These are phyloP conservation scores for Cyphellophora attinorum DNA, from an alignment of 2,329 filamentous ascomycete species.

Conservation along the genomic window DNA sequence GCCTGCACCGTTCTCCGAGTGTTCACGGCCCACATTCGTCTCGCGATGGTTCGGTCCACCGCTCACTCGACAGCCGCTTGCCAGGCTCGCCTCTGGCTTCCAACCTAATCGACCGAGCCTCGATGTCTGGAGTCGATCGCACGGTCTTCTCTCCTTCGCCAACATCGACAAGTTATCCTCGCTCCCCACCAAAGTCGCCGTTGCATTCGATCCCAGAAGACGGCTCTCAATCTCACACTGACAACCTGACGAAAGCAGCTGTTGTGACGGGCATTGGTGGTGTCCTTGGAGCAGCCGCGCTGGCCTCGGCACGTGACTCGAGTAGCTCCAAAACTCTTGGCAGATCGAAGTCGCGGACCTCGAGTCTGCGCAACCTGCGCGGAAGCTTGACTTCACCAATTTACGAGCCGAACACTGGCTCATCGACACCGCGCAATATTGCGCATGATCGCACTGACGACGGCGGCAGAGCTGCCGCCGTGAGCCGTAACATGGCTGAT, in stretches of 20 bases:
- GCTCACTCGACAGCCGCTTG: slow-evolving; percentile 3
- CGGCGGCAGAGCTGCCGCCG: slow-evolving; percentile 51
- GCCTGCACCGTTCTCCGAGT: slow-evolving; percentile 20
- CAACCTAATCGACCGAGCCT: slow-evolving; percentile 13
- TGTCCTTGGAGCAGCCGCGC: slow-evolving; percentile 11
- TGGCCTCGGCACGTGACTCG: slow-evolving; percentile 20
- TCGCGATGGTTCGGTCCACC: no score
- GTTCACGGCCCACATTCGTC: slow-evolving; percentile 27
- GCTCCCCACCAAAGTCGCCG: slow-evolving; percentile 29
- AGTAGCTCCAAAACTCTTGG: slow-evolving; percentile 20
- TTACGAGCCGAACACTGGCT: slow-evolving; percentile 7
- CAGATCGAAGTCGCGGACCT: slow-evolving; percentile 35
- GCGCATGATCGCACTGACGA: no score
- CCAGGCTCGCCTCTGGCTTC: slow-evolving; percentile 7
- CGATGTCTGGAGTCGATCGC: slow-evolving; percentile 21
- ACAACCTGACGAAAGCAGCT: slow-evolving; percentile 20
- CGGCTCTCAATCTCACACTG: slow-evolving; percentile 32
- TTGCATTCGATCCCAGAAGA: slow-evolving; percentile 43
- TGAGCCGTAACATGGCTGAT: slow-evolving; percentile 74
- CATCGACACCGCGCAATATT: no score
- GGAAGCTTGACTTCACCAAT: slow-evolving; percentile 19
- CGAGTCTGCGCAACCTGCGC: slow-evolving; percentile 25
- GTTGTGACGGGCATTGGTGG: slow-evolving; percentile 5
- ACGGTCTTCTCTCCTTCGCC: slow-evolving; percentile 22
- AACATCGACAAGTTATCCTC: slow-evolving; percentile 14